Evolutionary conservation across 2,329 filamentous ascomycete species (phyloP), one percentile per base, ranked within the genome.

Genomic region (Fusarium lateritium): DNA sequence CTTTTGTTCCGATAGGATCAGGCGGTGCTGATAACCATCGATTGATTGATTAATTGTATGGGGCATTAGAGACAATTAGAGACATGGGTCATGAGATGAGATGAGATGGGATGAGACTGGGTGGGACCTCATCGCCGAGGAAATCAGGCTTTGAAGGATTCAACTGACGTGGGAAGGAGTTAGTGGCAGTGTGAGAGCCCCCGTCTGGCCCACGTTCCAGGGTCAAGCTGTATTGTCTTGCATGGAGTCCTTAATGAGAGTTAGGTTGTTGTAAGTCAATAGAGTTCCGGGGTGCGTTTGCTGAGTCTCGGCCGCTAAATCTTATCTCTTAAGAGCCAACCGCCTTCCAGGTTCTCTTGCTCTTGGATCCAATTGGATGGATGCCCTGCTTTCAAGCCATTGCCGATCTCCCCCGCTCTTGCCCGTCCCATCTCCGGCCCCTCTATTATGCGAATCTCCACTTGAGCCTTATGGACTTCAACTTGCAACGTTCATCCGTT

Each of bases 1-100:
- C 67, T 67, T 69, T 67, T 69, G 67, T 60, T 39, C 21, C 44
- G 22, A 53, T 51, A 40, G 39, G 17, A 38, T 57, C 42, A 57
- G 44, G 49, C 14, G 45, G n/a, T 64, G 43, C 47, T 68, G 67
- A 70, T 70, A 70, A 57, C 53, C 50, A 45, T 40, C 31, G 49
- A 55, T 52, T 46, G 51, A 43, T 40, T 65, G 59, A 63, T 46
- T 58, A 19, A 19, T 19, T 19, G 33, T 42, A 34, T 52, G 46
- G 44, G 38, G 43, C 44, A 34, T 33, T n/a, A 47, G 34, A 58
- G 50, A 51, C 62, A 55, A 19, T 19, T 50, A 59, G 40, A 19
- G 19, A 19, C 19, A 44, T 40, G 26, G 56, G 44, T 59, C 45
- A 65, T 53, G 39, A 44, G 31, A 43, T 62, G 46, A 47, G 43